Conservation (phyloP, 148 eudicot genomes). For the Nepenthes mirabilis region DNA sequence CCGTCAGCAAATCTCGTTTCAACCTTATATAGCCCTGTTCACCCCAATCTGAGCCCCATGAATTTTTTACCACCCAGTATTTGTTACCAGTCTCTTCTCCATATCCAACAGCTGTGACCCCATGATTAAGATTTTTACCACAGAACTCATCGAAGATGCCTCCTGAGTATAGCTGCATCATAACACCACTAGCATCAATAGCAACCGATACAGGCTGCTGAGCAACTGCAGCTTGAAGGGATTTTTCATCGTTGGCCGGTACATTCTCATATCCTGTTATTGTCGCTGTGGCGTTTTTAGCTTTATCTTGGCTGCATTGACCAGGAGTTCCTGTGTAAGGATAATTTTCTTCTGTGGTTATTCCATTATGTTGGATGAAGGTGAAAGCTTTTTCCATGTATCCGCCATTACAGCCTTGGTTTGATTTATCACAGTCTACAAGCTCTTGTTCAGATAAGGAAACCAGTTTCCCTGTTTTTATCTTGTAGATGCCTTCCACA, state of each 20-base stretch:
- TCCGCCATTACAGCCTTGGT: slow-evolving; percentile 63
- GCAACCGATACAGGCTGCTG: slow-evolving; percentile 57
- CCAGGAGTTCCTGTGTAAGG: slow-evolving; percentile 39
- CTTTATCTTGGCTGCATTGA: slow-evolving; percentile 17
- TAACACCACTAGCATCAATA: slow-evolving; percentile 39
- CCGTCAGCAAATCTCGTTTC: slow-evolving; percentile 13
- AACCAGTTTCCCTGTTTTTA: slow-evolving; percentile 18
- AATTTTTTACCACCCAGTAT: slow-evolving; percentile 50
- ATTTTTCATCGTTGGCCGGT: slow-evolving; percentile 19
- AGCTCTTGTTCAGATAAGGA: slow-evolving; percentile 30
- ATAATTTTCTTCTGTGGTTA: slow-evolving; percentile 38
- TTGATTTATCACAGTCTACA: slow-evolving; percentile 42
- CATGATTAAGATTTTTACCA: slow-evolving; percentile 35
- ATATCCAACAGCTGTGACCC: slow-evolving; percentile 39
- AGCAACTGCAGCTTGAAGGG: slow-evolving; percentile 34
- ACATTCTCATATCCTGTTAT: slow-evolving; percentile 28
- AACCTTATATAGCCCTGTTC: slow-evolving; percentile 39
- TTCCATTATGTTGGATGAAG: slow-evolving; percentile 32
- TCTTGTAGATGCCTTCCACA: slow-evolving; percentile 25
- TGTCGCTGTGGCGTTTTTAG: slow-evolving; percentile 7
- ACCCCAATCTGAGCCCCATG: slow-evolving; percentile 58
- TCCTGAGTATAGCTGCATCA: slow-evolving; percentile 38
- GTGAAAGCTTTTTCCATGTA: slow-evolving; percentile 43
- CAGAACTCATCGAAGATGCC: slow-evolving; percentile 49
- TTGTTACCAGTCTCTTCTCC: slow-evolving; percentile 22